phyloP scores from a whole-genome alignment of 2,329 filamentous ascomycete species.

The Trichoderma asperellum region DNA sequence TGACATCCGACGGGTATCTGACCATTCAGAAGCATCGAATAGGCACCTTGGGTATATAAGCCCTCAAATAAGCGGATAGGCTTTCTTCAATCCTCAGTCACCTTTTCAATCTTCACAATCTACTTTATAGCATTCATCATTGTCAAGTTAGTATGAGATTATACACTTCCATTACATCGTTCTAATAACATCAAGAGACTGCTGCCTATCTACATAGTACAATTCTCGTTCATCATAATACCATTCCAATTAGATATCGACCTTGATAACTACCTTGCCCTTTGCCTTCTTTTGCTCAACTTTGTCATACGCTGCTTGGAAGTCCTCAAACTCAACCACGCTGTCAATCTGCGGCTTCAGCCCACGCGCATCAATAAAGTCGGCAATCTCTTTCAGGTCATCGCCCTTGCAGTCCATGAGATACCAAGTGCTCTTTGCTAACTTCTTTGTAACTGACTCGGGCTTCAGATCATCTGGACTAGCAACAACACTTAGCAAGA shows the following conservation, averaged over 20 bases:
- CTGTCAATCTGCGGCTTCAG: constrained; percentile 45
- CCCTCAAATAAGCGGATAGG: background rate
- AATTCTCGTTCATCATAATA: background rate
- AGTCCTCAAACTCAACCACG: constrained; percentile 45
- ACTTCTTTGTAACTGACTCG: constrained; percentile 36
- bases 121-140: background rate
- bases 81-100: background rate
- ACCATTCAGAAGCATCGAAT: background rate
- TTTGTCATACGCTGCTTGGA: constrained; percentile 44
- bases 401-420: constrained; percentile 45
- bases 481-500: constrained; percentile 41
- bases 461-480: constrained; percentile 40
- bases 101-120: background rate
- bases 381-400: constrained; percentile 42
- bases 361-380: constrained; percentile 42
- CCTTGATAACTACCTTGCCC: constrained; percentile 47
- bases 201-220: background rate
- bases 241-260: constrained; percentile 28
- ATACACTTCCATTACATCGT: background rate
- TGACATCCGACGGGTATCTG: background rate
- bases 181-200: no score
- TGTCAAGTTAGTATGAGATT: no score
- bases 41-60: background rate
- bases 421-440: constrained; percentile 42
- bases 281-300: constrained; percentile 42